phyloP scores from a whole-genome alignment of 2,329 filamentous ascomycete genomes.

The Graphiopsis chlorocephala region DNA sequence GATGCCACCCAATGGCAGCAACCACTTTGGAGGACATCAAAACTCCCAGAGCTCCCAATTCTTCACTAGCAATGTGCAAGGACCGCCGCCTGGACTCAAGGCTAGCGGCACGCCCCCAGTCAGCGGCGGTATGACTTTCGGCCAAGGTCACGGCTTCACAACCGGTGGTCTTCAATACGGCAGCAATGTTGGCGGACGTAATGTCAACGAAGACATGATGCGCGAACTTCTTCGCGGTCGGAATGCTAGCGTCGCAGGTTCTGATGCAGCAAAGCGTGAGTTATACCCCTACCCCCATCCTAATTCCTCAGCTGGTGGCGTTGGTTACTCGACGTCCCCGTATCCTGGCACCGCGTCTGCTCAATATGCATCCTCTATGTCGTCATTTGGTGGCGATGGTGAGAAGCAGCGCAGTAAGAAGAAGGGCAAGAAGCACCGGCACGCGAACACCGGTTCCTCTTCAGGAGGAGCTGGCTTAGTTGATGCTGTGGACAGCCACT shows the following conservation, averaged over 20 bases:
- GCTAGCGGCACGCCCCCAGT: conserved; percentile 91
- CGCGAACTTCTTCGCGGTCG: conserved; percentile 71
- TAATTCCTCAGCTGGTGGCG: conserved; percentile 11
- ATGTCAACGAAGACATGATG: conserved; percentile 70
- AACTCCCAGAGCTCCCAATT: conserved; percentile 62
- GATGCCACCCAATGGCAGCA: conserved; percentile 58
- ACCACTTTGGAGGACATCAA: conserved; percentile 54
- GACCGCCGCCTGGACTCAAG: conserved; percentile 91
- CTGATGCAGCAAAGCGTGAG: conserved; percentile 53
- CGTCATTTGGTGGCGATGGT: conserved; percentile 27
- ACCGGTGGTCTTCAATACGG: conserved; percentile 63
- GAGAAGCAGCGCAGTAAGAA: conserved; percentile 76
- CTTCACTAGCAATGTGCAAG: conserved; percentile 81
- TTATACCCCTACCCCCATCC: conserved; percentile 29
- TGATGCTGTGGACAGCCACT: conserved; percentile 91
- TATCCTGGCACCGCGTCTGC: conserved; percentile 12
- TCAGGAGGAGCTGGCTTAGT: conserved; percentile 91
- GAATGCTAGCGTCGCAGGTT: conserved; percentile 36
- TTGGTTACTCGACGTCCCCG: conserved; percentile 1
- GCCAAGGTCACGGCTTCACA: conserved; percentile 81
- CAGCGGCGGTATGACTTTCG: conserved; percentile 76
- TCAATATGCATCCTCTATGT: conserved; percentile 14
- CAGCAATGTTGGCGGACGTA: conserved; percentile 57
- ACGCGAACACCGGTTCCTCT: conserved; percentile 99
- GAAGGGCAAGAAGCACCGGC: conserved; percentile 99